Evolutionary conservation across 768 basidiomycete genomes (phyloP).

Genomic region (Pleurotus cornucopiae): DNA sequence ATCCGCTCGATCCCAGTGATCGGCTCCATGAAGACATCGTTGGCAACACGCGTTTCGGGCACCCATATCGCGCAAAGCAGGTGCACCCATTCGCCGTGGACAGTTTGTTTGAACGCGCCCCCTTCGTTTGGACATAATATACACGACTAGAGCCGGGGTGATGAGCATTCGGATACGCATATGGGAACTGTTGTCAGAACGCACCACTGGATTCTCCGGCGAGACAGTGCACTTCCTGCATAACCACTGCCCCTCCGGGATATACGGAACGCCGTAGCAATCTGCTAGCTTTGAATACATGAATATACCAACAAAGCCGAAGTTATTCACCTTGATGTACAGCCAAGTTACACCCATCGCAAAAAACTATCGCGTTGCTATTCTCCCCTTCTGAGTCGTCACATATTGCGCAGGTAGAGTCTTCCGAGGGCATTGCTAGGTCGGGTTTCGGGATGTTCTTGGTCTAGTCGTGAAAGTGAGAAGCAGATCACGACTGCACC

Average conservation of each 20-base stretch:
- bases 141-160: slow-evolving; percentile 57
- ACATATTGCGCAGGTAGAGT: slow-evolving; percentile 94
- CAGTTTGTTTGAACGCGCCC: slow-evolving; percentile 97
- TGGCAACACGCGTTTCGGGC: slow-evolving; percentile 88
- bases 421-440: slow-evolving; percentile 85
- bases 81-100: slow-evolving; percentile 91
- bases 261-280: slow-evolving; percentile 98
- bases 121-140: slow-evolving; percentile 96
- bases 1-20: slow-evolving; percentile 87
- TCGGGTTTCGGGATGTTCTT: slow-evolving; percentile 91
- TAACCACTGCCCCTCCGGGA: slow-evolving; percentile 99
- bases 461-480: slow-evolving; percentile 46
- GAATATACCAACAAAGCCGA: background rate
- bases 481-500: background rate
- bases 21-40: slow-evolving; percentile 98
- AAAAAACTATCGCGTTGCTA: slow-evolving; percentile 98
- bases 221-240: slow-evolving; percentile 98
- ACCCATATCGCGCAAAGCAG: slow-evolving; percentile 97
- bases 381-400: slow-evolving; percentile 99
- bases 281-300: slow-evolving; percentile 41
- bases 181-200: slow-evolving; percentile 20
- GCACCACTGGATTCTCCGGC: slow-evolving; percentile 91
- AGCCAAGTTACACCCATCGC: slow-evolving; percentile 97
- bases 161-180: background rate
- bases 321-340: slow-evolving; percentile 88